Base-by-base conservation (phyloP, 1,284 basidiomycete species). In the Ceratobasidium sp. region DNA sequence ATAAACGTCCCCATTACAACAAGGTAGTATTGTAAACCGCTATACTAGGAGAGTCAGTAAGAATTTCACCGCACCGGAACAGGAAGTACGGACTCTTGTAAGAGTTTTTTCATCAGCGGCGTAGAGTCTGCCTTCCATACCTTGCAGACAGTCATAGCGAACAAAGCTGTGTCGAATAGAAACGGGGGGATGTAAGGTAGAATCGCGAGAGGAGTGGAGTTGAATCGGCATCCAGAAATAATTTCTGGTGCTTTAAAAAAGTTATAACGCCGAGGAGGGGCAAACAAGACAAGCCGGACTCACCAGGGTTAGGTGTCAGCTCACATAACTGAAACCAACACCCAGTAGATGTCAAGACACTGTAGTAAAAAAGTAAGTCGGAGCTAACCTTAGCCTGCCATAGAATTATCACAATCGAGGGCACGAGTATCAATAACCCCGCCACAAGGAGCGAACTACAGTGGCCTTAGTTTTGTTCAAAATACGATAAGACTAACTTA, bases 1-100 rank as follows among this genome's bases (percentile, higher is more conserved):
- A 67, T 17, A 29, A 67, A 67, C 14, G 65, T 67, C 19, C 50
- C 50, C 47, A 67, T 67, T 2, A 67, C 51, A 17, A 54, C 29
- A 41, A 29, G 31, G 27, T 54, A 67, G 36, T 67, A 67, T 11
- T 8, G 14, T 36, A 50, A 31, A 33, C 65, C 65, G 29, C 65
- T 67, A 27, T 33, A 41, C 4, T 41, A 41, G 4, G 36, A 11
- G 6, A 41, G 6, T 41, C 36, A 41, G 36, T 41, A 41, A 11
- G 6, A 5, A 11, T 11, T 41, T 11, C 4, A 41, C 36, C 11
- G 36, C 11, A 5, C 11, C 4, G 36, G 11, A 41, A 41, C 36
- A 41, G n/a, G n/a, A 41, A 41, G 36, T 11, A 41, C 36, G 6
- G 11, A 41, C 36, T 11, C 36, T 11, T n/a, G n/a, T n/a, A n/a